These are phyloP conservation scores for Penicillium sp. DNA, from an alignment of 2,329 filamentous ascomycete species.

Conservation along the genomic window DNA sequence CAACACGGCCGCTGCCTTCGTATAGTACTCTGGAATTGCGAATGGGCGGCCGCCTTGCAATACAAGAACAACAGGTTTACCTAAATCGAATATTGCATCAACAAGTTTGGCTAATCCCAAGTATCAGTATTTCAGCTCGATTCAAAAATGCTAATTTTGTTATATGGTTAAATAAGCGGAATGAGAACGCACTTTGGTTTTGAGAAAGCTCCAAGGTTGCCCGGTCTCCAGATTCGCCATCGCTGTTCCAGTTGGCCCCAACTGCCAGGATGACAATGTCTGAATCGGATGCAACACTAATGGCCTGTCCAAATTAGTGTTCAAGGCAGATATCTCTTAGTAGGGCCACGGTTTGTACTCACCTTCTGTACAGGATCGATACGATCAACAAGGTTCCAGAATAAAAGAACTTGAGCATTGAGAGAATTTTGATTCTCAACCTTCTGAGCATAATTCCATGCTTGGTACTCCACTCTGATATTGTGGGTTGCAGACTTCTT, in stretches of 20 bases:
- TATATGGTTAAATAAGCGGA: no score
- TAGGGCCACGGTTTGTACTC: not conserved
- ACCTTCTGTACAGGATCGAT: constrained; percentile 28
- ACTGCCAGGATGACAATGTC: constrained; percentile 48
- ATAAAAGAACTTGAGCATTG: constrained; percentile 49
- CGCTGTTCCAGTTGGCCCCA: constrained; percentile 52
- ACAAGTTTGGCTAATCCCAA: constrained; percentile 34
- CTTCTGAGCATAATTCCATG: constrained; percentile 44
- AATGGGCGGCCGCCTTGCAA: constrained; percentile 46
- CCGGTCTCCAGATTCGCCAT: constrained; percentile 50
- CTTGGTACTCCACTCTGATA: constrained; percentile 49
- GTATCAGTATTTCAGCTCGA: no score
- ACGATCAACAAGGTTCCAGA: constrained; percentile 52
- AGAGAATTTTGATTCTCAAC: constrained; percentile 45
- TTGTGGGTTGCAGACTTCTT: constrained; percentile 36
- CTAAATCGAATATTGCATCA: constrained; percentile 41
- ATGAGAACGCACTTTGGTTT: constrained; percentile 36
- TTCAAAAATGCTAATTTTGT: not conserved
- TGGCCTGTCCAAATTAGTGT: constrained; percentile 31
- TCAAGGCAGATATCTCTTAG: not conserved
- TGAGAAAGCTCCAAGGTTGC: constrained; percentile 42
- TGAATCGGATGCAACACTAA: constrained; percentile 38
- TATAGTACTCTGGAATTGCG: constrained; percentile 38
- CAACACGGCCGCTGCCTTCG: constrained; percentile 45
- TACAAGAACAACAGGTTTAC: constrained; percentile 48